Evolutionary conservation across 75 land plant genomes (phyloP).

Genomic region (Selaginella tamariscina): DNA sequence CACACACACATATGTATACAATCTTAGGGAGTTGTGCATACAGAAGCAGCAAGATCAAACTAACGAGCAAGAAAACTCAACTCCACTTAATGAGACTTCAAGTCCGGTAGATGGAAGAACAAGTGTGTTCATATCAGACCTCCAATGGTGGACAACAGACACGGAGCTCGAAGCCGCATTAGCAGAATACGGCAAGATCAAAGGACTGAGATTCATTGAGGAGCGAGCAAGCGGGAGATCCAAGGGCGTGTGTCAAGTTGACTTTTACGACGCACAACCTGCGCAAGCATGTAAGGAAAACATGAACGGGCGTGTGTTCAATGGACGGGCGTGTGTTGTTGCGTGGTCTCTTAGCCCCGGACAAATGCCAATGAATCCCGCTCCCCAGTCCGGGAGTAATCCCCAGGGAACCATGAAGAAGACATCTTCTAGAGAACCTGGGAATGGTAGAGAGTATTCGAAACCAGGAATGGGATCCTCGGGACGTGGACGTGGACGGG

Average conservation of each 20-base stretch:
- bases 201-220: constrained; percentile 69
- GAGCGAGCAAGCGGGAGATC: constrained; percentile 93
- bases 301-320: constrained; percentile 68
- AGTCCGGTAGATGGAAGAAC: constrained; percentile 33
- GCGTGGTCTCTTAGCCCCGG: constrained; percentile 20
- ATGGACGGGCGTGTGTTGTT: constrained; percentile 81
- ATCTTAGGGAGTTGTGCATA: constrained; percentile 2
- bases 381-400: constrained; percentile 17
- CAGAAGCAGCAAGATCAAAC: constrained; percentile 13
- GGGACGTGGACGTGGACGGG: constrained; percentile 14
- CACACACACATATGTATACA: too few relatives aligned
- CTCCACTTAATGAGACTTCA: too few relatives aligned
- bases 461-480: constrained; percentile 16
- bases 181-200: constrained; percentile 65
- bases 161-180: constrained; percentile 70
- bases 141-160: constrained; percentile 97
- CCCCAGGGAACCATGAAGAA: constrained; percentile 13
- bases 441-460: too few relatives aligned
- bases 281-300: constrained; percentile 75
- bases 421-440: too few relatives aligned
- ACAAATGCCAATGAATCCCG: background rate
- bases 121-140: constrained; percentile 65
- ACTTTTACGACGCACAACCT: constrained; percentile 54
- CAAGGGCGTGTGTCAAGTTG: constrained; percentile 93
- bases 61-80: too few relatives aligned